Percentiles rank a stretch among this genome's conserved stretches.
These are phyloP conservation scores for Fusarium hainanense DNA, from an alignment of 2,329 filamentous ascomycete genomes.

Conservation along the genomic window DNA sequence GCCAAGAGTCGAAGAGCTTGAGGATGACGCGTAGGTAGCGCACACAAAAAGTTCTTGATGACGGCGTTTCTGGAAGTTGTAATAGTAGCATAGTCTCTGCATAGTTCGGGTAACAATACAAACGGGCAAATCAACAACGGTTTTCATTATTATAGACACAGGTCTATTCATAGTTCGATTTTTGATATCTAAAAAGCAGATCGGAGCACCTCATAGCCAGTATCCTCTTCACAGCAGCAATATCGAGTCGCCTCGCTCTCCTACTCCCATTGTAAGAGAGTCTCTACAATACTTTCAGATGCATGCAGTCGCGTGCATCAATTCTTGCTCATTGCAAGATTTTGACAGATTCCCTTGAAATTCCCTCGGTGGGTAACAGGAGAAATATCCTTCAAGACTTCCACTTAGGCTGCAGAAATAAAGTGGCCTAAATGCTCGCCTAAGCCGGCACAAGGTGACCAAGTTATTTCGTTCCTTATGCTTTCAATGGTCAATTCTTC, in stretches of 20 bases:
- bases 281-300: slow-evolving; percentile 30
- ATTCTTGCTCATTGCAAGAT: not conserved
- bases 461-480: too few species aligned
- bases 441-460: too few species aligned
- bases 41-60: slow-evolving; percentile 23
- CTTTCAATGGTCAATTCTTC: too few species aligned
- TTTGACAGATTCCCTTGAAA: not conserved
- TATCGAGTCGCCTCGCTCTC: slow-evolving; percentile 45
- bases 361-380: too few species aligned
- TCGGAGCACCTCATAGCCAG: slow-evolving; percentile 34
- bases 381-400: too few species aligned
- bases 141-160: not conserved
- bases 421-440: too few species aligned
- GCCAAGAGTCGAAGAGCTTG: slow-evolving; percentile 65
- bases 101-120: slow-evolving; percentile 30
- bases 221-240: slow-evolving; percentile 35
- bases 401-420: too few species aligned
- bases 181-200: slow-evolving; percentile 35
- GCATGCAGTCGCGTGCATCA: not conserved
- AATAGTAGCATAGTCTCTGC: slow-evolving; percentile 36
- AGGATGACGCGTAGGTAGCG: slow-evolving; percentile 58
- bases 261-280: slow-evolving; percentile 16
- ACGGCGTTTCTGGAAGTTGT: slow-evolving; percentile 45
- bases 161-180: not conserved
- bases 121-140: slow-evolving; percentile 11